These are phyloP conservation scores for Termitomyces sp. DNA, from an alignment of 768 basidiomycete genomes.

Conservation along the genomic window DNA sequence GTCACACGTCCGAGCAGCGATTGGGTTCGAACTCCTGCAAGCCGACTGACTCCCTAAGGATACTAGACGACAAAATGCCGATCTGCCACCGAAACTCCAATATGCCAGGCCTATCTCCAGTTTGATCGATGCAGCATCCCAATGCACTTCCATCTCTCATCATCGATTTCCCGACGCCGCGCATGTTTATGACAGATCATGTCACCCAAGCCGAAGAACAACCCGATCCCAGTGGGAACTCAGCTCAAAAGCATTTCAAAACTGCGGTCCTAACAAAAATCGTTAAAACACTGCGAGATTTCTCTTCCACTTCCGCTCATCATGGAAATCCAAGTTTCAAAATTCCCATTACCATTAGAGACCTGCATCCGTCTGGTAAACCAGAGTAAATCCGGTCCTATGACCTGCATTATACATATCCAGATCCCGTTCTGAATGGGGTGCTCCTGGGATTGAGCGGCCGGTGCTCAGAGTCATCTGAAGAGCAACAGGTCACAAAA, in stretches of 20 bases:
- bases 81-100: conserved; percentile 19
- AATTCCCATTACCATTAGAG: neutral
- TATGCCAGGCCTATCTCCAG: neutral
- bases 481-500: conserved; percentile 3
- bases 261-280: neutral
- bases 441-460: neutral
- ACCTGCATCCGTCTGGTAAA: neutral
- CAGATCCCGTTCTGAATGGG: neutral
- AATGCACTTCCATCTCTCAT: neutral
- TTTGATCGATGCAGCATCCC: neutral
- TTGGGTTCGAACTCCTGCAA: conserved; percentile 13
- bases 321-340: conserved; percentile 1
- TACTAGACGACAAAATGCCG: neutral
- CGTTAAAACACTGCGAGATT: neutral
- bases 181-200: conserved; percentile 15
- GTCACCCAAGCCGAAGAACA: conserved; percentile 17
- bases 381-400: neutral
- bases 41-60: neutral
- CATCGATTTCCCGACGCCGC: neutral
- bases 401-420: conserved; percentile 1
- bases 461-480: neutral
- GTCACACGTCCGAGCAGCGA: conserved; percentile 19
- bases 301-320: conserved; percentile 1
- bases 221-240: conserved; percentile 2
- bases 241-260: neutral